A percentile compares a stretch with the other conserved stretches of the same genome.
Evolutionary conservation across 345 rosid species (phyloP).

Genomic region (Toxicodendron radicans): DNA sequence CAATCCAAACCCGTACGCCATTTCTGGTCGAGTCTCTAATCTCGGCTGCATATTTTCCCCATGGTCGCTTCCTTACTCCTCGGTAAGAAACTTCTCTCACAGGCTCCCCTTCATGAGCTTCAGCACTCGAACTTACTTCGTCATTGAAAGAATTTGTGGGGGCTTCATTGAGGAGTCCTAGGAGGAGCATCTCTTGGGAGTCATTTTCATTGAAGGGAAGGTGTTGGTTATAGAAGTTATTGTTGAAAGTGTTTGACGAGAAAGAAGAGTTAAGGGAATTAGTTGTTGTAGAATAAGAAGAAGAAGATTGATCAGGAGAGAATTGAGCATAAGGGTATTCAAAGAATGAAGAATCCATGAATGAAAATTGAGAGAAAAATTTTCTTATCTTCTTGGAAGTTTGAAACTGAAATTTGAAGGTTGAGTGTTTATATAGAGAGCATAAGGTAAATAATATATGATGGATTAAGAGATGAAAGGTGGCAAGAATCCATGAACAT

Average conservation of each 20-base stretch:
- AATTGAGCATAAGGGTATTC: constrained; percentile 30
- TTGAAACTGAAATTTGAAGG: constrained; percentile 1
- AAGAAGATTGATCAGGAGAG: constrained; percentile 28
- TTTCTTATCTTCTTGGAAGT: background rate
- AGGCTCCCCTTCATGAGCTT: constrained; percentile 4
- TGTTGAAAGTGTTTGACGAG: constrained; percentile 7
- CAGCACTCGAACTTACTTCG: constrained; percentile 31
- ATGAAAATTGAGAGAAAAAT: background rate
- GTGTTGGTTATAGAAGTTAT: constrained; percentile 3
- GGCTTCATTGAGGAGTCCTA: constrained; percentile 41
- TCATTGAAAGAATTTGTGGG: constrained; percentile 15
- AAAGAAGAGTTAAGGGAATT: constrained; percentile 26
- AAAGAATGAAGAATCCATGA: constrained; percentile 40
- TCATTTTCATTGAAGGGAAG: constrained; percentile 68
- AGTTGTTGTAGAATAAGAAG: constrained; percentile 17
- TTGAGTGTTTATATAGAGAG: constrained; percentile 23
- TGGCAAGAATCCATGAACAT: constrained; percentile 28
- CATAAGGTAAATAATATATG: background rate
- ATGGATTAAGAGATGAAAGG: constrained; percentile 12
- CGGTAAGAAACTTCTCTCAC: constrained; percentile 37
- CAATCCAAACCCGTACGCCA: constrained; percentile 63
- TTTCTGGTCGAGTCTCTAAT: constrained; percentile 68
- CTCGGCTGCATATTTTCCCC: constrained; percentile 76
- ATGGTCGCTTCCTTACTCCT: constrained; percentile 63
- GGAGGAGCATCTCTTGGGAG: constrained; percentile 62